Evolutionary conservation across 2,329 filamentous ascomycete species (phyloP), one percentile per base, ranked within the genome.

Genomic region (Amphichorda felina): DNA sequence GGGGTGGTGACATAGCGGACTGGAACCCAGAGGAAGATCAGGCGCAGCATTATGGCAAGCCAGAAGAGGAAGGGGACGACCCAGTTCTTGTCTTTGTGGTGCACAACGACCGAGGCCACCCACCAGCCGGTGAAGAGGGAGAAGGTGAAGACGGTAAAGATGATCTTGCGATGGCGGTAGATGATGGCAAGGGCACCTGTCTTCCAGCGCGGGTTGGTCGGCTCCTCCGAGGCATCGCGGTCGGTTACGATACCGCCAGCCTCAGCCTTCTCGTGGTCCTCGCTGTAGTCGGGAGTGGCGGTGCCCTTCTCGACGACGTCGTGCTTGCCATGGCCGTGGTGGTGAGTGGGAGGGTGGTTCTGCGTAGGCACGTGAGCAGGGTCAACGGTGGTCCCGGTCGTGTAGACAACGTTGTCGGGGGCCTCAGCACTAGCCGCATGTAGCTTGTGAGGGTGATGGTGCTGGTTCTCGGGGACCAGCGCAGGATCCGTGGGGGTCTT

Each of bases 41-140:
- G 55, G 24, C 87, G 80, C 34, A 91, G 63, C 9, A 72, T 75
- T 46, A 93, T 77, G 44, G 65, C 69, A 31, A 94, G 72, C 66
- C 80, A 94, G 32, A 94, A 53, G 34, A 94, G 66, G 59, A 93
- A 91, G 0, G 87, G 86, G 34, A 88, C 73, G 38, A 93, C 59
- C 86, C 86, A 94, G 50, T 84, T 85, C 57, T 66, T 68, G 49
- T 86, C 75, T 40, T 79, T 46, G 40, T 75, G 75, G 54, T 89
- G 84, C 36, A 85, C 64, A 40, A 87, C 65, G 33, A 89, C 61
- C 37, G 78, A 74, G 6, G 80, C 77, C 43, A 88, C 79, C 81
- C 81, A 88, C 82, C 82, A 87, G 48, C 64, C 66, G 3, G 64
- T 67, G 41, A 64, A 63, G 37, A 67, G 44, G 34, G 47, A 44